These are phyloP conservation scores for Euphorbia pulcherrima DNA, from an alignment of 345 rosid genomes.

Conservation along the genomic window DNA sequence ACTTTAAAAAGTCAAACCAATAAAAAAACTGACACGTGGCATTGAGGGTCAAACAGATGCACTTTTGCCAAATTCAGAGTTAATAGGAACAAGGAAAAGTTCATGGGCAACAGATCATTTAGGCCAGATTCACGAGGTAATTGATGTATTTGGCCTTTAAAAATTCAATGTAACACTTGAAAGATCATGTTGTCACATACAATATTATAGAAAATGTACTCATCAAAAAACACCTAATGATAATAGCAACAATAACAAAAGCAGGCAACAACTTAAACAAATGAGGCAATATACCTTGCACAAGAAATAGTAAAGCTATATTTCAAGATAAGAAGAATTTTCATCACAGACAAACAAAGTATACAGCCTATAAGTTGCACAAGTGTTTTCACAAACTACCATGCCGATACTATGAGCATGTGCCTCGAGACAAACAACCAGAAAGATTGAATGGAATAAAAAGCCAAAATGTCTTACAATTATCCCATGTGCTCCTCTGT, in stretches of 20 bases:
- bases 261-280: not conserved
- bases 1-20: too few relatives aligned
- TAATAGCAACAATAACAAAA: not conserved
- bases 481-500: conserved; percentile 92
- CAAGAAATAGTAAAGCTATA: not conserved
- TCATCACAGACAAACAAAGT: not conserved
- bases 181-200: not conserved
- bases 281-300: not conserved
- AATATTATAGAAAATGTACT: not conserved
- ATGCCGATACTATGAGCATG: not conserved
- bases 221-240: not conserved
- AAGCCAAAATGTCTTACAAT: conserved; percentile 43
- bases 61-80: too few relatives aligned
- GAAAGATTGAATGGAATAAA: not conserved
- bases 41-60: too few relatives aligned
- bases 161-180: too few relatives aligned
- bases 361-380: not conserved
- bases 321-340: not conserved
- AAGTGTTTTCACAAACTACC: not conserved
- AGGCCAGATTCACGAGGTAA: too few relatives aligned
- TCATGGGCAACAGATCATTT: too few relatives aligned
- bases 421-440: not conserved
- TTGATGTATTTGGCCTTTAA: too few relatives aligned
- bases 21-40: too few relatives aligned
- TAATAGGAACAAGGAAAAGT: too few relatives aligned